A percentile compares a stretch with the other conserved stretches of the same genome.
Evolutionary conservation across 2,329 filamentous ascomycete genomes (phyloP).

Genomic region (Neofusicoccum parvum): DNA sequence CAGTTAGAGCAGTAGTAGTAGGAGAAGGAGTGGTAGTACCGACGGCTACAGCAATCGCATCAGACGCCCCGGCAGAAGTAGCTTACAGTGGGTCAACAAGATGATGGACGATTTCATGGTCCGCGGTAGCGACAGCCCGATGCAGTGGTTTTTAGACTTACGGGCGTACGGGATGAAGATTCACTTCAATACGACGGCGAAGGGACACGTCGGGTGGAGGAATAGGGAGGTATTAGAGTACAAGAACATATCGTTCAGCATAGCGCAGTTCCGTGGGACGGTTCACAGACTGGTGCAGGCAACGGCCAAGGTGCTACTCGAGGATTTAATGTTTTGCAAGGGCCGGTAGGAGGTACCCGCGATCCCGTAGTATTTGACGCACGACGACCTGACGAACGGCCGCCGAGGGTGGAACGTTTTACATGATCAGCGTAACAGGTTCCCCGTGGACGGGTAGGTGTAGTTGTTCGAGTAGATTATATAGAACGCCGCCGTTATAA

Average conservation of each 20-base stretch:
- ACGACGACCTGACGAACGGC: too few species aligned
- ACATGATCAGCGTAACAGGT: not conserved
- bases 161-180: slow-evolving; percentile 26
- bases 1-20: slow-evolving; percentile 22
- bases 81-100: slow-evolving; percentile 20
- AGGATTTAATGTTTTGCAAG: too few species aligned
- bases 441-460: not conserved
- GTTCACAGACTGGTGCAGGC: not conserved
- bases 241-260: slow-evolving; percentile 22
- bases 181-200: slow-evolving; percentile 25
- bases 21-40: slow-evolving; percentile 11
- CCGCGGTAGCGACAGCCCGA: slow-evolving; percentile 22
- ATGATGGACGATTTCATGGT: slow-evolving; percentile 22
- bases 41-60: not conserved
- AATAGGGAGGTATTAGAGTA: slow-evolving; percentile 23
- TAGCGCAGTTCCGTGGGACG: not conserved
- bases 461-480: too few species aligned
- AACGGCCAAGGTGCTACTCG: too few species aligned
- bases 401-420: too few species aligned
- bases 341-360: too few species aligned
- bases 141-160: slow-evolving; percentile 27
- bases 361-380: too few species aligned
- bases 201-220: slow-evolving; percentile 22
- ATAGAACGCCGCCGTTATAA: not conserved
- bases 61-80: not conserved